Evolutionary conservation across 441 rosid species (phyloP), one percentile per base, ranked within the genome.

Genomic region (Pelargonium myrrhifolium): DNA sequence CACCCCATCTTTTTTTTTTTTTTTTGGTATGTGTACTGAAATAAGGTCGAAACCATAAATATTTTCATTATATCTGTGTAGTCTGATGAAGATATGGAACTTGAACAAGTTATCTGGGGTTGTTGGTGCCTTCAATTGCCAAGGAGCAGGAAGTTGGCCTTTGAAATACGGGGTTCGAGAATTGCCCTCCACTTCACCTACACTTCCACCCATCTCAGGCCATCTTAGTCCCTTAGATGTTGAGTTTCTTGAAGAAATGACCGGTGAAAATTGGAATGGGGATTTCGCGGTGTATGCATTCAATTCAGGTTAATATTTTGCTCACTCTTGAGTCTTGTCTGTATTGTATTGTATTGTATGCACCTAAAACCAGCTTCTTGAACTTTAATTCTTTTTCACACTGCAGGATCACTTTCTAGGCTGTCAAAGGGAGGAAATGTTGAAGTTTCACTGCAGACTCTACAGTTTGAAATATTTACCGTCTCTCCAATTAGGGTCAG

Each of bases 121-220:
- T 2, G 39, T 89, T 0, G 91, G 93, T 65, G 84, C 78, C 68
- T 89, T 89, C 71, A 89, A 87, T 74, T 89, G 91, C 79, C 96
- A 87, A 86, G 93, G 88, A 56, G 85, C 83, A 47, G 93, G 93
- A 74, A 73, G 70, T 40, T 82, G 89, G 89, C 87, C 86, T 28
- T 10, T 76, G 80, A 79, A 81, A 71, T 76, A 66, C 58, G 64
- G 18, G 63, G 47, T 56, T 15, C 74, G 65, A 65, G 72, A 76
- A 28, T 61, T 65, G 18, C 49, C 17, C 10, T 12, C 12, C 61
- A 51, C n/a, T 35, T 42, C 67, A 8, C 15, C 71, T 9, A 10
- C 69, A 17, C 71, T 70, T 65, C 62, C 40, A 18, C 22, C 66
- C 62, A 76, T 84, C 68, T 76, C 85, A 1, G 84, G 81, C 15